These are phyloP conservation scores for Pseudocercospora vitis DNA, from an alignment of 2,329 filamentous ascomycete species.

Conservation along the genomic window DNA sequence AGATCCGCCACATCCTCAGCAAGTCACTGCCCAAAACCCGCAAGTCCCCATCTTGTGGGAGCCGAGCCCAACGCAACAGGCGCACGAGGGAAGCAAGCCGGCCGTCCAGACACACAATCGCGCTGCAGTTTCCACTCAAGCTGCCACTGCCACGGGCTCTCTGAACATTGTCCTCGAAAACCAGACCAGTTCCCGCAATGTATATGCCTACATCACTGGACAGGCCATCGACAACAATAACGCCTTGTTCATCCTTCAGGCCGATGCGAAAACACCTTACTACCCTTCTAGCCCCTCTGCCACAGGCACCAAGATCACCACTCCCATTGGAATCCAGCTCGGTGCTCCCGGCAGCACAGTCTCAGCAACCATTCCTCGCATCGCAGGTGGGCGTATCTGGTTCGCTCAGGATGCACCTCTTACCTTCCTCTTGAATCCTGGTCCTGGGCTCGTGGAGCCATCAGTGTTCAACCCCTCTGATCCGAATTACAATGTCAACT, in stretches of 20 bases:
- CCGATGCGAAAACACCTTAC: constrained; percentile 40
- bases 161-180: constrained; percentile 37
- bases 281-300: constrained; percentile 37
- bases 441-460: constrained; percentile 40
- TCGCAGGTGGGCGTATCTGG: constrained; percentile 42
- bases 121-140: constrained; percentile 16
- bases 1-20: not conserved
- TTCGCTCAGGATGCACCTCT: constrained; percentile 37
- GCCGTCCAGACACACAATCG: constrained; percentile 20
- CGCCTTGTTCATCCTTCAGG: constrained; percentile 36
- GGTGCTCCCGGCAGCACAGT: constrained; percentile 39
- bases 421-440: constrained; percentile 40
- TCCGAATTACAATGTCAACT: constrained; percentile 48
- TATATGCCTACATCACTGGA: constrained; percentile 54
- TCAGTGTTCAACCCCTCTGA: constrained; percentile 42
- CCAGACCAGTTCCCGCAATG: constrained; percentile 34
- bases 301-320: constrained; percentile 39
- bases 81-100: constrained; percentile 7
- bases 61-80: constrained; percentile 13
- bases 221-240: constrained; percentile 39
- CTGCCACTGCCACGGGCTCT: constrained; percentile 31
- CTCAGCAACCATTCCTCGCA: constrained; percentile 37
- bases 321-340: constrained; percentile 48
- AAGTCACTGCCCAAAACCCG: constrained; percentile 4
- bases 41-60: constrained; percentile 12